These are phyloP conservation scores for Lentinula detonsa DNA, from an alignment of 768 basidiomycete genomes.

Conservation along the genomic window DNA sequence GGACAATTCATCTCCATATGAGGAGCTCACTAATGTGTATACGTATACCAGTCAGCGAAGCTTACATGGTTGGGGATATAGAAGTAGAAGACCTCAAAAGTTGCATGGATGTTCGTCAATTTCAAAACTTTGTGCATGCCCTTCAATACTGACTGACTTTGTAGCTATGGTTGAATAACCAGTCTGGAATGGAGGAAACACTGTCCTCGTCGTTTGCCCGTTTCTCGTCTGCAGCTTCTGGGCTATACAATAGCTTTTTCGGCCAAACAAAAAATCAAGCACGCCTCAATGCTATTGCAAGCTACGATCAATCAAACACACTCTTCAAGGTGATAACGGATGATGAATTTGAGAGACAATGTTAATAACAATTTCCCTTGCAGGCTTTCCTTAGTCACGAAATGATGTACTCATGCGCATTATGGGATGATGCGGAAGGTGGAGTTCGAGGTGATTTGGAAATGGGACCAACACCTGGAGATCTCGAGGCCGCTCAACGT, in stretches of 20 bases:
- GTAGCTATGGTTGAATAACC: constrained; percentile 66
- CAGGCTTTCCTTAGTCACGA: constrained; percentile 78
- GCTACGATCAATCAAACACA: constrained; percentile 90
- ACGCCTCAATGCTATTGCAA: constrained; percentile 75
- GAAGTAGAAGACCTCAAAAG: constrained; percentile 54
- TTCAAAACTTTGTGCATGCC: not conserved
- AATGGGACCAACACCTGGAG: constrained; percentile 49
- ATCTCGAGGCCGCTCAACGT: constrained; percentile 76
- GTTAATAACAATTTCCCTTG: not conserved
- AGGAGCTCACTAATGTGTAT: not conserved
- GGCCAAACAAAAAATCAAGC: constrained; percentile 71
- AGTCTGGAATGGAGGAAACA: constrained; percentile 49
- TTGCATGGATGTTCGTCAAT: constrained; percentile 52
- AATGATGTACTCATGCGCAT: constrained; percentile 93
- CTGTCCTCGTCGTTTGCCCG: constrained; percentile 52
- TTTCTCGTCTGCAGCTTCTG: constrained; percentile 51
- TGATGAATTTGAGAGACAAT: not conserved
- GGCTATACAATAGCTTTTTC: constrained; percentile 64
- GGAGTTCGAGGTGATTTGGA: constrained; percentile 71
- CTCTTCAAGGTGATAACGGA: constrained; percentile 61
- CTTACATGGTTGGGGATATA: constrained; percentile 68
- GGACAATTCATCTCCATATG: constrained; percentile 11
- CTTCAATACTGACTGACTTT: not conserved
- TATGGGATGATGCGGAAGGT: constrained; percentile 77
- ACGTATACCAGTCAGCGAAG: constrained; percentile 55